Conservation (phyloP, 129 eudicot genomes). For the Oenanthe sinensis region DNA sequence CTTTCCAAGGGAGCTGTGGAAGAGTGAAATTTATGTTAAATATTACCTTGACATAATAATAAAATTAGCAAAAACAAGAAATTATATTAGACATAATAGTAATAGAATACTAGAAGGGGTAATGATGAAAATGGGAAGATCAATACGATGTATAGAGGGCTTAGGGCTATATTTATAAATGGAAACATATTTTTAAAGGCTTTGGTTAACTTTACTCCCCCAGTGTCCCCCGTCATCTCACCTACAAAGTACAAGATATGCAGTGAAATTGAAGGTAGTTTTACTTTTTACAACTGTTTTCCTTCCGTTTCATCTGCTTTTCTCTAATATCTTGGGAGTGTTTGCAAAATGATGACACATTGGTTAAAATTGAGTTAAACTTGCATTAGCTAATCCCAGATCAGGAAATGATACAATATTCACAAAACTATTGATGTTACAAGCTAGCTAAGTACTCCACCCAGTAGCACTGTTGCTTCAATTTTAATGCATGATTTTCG, state of each 20-base stretch:
- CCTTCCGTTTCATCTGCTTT: background rate
- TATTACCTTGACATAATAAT: background rate
- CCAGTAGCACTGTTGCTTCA: background rate
- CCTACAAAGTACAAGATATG: background rate
- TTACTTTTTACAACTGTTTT: background rate
- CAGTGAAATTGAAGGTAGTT: background rate
- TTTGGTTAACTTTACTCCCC: background rate
- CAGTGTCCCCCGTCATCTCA: background rate
- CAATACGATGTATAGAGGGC: background rate
- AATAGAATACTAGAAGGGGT: background rate
- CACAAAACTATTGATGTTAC: background rate
- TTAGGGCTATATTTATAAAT: background rate
- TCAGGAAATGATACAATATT: background rate
- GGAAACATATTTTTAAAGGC: background rate
- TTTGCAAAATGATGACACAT: background rate
- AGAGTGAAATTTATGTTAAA: background rate
- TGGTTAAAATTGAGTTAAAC: background rate
- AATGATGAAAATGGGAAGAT: background rate
- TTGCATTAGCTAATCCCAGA: background rate
- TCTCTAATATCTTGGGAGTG: background rate
- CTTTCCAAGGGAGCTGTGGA: constrained; percentile 84
- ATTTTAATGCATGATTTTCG: background rate
- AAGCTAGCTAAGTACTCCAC: background rate
- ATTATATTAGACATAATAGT: background rate
- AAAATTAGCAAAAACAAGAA: background rate